A percentile compares a stretch with the other conserved stretches of the same genome.
These are phyloP conservation scores for Sporothrix pseudoabietina DNA, from an alignment of 2,329 filamentous ascomycete species.

Conservation along the genomic window DNA sequence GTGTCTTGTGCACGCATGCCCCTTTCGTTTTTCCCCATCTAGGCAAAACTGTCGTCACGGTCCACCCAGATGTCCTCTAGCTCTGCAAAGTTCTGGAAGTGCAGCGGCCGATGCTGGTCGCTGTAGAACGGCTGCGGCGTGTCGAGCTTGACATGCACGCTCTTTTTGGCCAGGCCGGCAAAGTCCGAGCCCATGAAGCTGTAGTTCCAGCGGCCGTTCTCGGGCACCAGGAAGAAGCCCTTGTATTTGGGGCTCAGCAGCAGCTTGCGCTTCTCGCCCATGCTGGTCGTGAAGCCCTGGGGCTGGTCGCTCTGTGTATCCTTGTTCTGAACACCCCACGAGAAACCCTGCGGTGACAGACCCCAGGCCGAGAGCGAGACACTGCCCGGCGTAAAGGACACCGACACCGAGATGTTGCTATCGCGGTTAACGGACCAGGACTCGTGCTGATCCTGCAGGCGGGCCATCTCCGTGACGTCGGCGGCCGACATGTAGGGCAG, in stretches of 20 bases:
- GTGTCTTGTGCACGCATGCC: neutral
- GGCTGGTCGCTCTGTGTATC: conserved; percentile 91
- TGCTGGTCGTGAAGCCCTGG: conserved; percentile 84
- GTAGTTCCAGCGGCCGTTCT: conserved; percentile 92
- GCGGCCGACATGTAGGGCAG: conserved; percentile 93
- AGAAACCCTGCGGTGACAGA: conserved; percentile 87
- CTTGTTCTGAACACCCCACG: conserved; percentile 96
- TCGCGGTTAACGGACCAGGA: conserved; percentile 70
- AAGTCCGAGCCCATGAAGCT: conserved; percentile 95
- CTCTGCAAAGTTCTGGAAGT: conserved; percentile 97
- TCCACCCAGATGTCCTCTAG: conserved; percentile 97
- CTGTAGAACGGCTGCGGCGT: conserved; percentile 89
- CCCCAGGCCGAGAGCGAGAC: conserved; percentile 94
- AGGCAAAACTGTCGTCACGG: conserved; percentile 89
- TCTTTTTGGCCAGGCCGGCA: conserved; percentile 84
- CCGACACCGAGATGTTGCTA: conserved; percentile 91
- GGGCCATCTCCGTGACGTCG: conserved; percentile 92
- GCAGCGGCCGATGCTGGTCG: conserved; percentile 85
- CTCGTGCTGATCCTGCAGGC: conserved; percentile 79
- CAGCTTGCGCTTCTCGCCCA: conserved; percentile 95
- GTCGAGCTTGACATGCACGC: conserved; percentile 89
- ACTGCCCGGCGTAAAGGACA: conserved; percentile 94
- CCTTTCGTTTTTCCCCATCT: neutral
- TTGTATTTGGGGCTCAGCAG: conserved; percentile 90
- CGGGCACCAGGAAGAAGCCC: conserved; percentile 94